These are phyloP conservation scores for Monosporozyma yasuniensis DNA, from an alignment of 805 yeast species.

Conservation along the genomic window DNA sequence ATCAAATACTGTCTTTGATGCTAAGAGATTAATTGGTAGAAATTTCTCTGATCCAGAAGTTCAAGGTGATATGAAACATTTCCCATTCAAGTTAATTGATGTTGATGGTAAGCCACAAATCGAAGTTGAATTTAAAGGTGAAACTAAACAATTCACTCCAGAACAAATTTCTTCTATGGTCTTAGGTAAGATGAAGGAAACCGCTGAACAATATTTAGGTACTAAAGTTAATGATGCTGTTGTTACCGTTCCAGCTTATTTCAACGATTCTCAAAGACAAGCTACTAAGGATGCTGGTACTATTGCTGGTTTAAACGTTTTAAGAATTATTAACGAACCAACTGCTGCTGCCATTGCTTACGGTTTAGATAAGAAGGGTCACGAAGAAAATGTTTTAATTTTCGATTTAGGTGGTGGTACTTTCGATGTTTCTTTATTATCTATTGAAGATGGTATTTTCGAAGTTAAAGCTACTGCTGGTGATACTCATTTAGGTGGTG, in stretches of 20 bases:
- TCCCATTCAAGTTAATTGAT: constrained; percentile 76
- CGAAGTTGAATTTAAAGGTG: constrained; percentile 83
- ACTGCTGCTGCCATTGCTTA: constrained; percentile 97
- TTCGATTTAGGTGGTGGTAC: constrained; percentile 99
- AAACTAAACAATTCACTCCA: constrained; percentile 77
- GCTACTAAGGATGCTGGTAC: constrained; percentile 96
- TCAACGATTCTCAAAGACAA: constrained; percentile 95
- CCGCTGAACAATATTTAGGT: constrained; percentile 88
- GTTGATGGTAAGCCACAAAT: constrained; percentile 81
- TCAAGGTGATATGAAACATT: constrained; percentile 56
- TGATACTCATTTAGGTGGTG: constrained; percentile 94
- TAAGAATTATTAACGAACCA: constrained; percentile 92
- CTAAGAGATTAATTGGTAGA: constrained; percentile 85
- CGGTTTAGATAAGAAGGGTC: constrained; percentile 66
- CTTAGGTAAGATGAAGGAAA: constrained; percentile 84
- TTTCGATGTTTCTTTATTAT: constrained; percentile 89
- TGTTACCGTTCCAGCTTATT: constrained; percentile 92
- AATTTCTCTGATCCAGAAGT: constrained; percentile 51
- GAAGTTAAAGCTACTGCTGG: constrained; percentile 88
- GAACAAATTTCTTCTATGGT: constrained; percentile 94
- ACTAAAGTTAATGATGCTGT: constrained; percentile 81
- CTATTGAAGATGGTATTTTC: constrained; percentile 93
- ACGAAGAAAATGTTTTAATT: constrained; percentile 82
- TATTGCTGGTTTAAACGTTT: constrained; percentile 87
- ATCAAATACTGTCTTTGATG: constrained; percentile 84